Conservation (phyloP, 129 eudicot species). For the Chrysanthemum seticuspe region DNA sequence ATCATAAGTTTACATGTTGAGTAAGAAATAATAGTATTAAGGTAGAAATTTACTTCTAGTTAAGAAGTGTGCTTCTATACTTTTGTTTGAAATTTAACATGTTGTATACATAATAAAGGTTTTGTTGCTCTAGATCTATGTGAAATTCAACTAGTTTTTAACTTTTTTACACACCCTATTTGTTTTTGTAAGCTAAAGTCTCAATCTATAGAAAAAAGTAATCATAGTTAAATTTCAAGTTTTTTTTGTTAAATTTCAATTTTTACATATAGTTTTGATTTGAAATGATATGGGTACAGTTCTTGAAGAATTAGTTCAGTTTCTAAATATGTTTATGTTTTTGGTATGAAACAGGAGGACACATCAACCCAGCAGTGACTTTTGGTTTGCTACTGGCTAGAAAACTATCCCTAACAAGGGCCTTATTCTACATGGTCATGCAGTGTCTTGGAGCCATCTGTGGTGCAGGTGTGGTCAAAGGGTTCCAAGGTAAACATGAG, state of each 20-base stretch:
- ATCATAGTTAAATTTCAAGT: no score
- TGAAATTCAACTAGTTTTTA: constrained; percentile 3
- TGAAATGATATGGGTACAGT: no score
- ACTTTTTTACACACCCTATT: neutral
- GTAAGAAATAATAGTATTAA: neutral
- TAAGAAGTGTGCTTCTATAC: neutral
- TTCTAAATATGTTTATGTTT: no score
- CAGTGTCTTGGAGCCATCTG: constrained; percentile 87
- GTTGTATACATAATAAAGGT: neutral
- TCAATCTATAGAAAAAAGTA: neutral
- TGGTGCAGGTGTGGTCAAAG: constrained; percentile 94
- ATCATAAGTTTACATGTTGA: neutral
- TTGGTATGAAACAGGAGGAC: constrained; percentile 93
- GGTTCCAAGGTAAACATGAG: constrained; percentile 51
- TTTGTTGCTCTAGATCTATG: constrained; percentile 18
- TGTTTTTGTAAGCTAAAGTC: constrained; percentile 13
- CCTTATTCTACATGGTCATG: constrained; percentile 81
- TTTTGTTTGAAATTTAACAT: neutral
- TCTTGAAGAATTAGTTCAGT: no score
- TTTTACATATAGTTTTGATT: no score
- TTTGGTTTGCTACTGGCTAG: constrained; percentile 85
- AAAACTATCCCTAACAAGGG: constrained; percentile 77
- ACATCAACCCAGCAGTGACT: constrained; percentile 92
- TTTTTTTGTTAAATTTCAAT: no score
- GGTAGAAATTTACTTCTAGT: neutral